These are phyloP conservation scores for Taxillus chinensis DNA, from an alignment of 164 flowering plant species.

Conservation along the genomic window DNA sequence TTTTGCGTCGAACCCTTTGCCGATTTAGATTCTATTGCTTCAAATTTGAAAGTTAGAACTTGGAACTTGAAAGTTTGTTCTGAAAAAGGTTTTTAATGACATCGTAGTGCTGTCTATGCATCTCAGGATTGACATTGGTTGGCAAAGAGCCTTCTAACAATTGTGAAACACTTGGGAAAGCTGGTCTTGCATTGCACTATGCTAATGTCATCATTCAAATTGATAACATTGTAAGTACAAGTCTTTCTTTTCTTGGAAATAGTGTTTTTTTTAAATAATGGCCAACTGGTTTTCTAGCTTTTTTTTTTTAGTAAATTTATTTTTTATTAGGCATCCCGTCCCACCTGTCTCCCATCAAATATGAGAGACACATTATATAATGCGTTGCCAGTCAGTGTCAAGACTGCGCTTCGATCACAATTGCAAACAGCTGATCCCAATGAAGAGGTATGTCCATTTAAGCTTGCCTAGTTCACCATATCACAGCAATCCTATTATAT, in stretches of 20 bases:
- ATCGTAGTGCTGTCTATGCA: background rate
- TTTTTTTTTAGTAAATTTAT: background rate
- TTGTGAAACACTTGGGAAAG: slow-evolving; percentile 42
- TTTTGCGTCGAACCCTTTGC: too few relatives aligned
- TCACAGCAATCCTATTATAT: too few relatives aligned
- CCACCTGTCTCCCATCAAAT: slow-evolving; percentile 56
- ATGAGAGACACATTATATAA: slow-evolving; percentile 54
- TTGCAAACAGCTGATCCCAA: slow-evolving; percentile 26
- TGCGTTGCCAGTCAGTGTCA: slow-evolving; percentile 50
- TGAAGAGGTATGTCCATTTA: slow-evolving; percentile 35
- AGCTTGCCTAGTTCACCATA: background rate
- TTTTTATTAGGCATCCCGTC: slow-evolving; percentile 48
- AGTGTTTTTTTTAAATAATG: background rate
- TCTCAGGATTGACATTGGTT: slow-evolving; percentile 17
- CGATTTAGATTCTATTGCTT: background rate
- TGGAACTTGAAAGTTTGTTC: background rate
- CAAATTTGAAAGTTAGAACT: background rate
- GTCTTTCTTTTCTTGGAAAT: background rate
- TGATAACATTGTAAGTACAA: slow-evolving; percentile 51
- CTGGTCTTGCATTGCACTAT: slow-evolving; percentile 75
- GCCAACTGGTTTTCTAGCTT: background rate
- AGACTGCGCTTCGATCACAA: slow-evolving; percentile 45
- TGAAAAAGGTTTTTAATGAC: background rate
- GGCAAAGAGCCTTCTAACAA: slow-evolving; percentile 14
- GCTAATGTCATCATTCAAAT: slow-evolving; percentile 66